These are phyloP conservation scores for Neurospora sp. DNA, from an alignment of 495 filamentous ascomycete species.

Conservation along the genomic window DNA sequence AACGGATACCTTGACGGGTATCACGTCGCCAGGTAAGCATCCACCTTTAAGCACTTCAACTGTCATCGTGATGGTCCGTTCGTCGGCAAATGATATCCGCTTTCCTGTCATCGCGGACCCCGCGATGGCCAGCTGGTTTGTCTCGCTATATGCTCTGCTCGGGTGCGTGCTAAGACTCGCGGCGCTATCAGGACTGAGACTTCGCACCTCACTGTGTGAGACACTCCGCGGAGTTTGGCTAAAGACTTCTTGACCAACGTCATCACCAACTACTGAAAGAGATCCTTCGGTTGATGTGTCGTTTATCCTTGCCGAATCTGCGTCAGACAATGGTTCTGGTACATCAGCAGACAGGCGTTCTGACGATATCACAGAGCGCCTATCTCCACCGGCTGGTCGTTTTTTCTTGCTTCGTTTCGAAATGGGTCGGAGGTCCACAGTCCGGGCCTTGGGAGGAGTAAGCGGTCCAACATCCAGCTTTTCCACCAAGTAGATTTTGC, in stretches of 20 bases:
- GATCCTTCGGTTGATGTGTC: conserved; percentile 35
- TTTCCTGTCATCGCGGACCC: conserved; percentile 7
- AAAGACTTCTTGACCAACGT: conserved; percentile 15
- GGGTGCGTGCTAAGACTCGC: conserved; percentile 31
- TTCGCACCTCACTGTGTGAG: conserved; percentile 32
- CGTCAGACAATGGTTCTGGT: conserved; percentile 23
- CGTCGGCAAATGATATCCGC: conserved; percentile 16
- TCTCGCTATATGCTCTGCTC: conserved; percentile 25
- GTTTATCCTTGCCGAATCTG: conserved; percentile 27
- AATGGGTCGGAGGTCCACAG: conserved; percentile 73
- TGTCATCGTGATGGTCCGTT: conserved; percentile 76
- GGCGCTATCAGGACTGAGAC: conserved; percentile 38
- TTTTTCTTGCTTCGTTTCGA: conserved; percentile 46
- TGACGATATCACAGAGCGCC: conserved; percentile 6
- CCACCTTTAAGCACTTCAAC: conserved; percentile 74
- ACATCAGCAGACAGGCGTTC: conserved; percentile 10
- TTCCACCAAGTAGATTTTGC: conserved; percentile 70
- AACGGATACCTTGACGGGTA: conserved; percentile 71
- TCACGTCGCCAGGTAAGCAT: conserved; percentile 72
- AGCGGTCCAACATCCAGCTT: conserved; percentile 49
- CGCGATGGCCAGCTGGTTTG: conserved; percentile 4
- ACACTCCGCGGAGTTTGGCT: conserved; percentile 20
- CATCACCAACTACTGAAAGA: conserved; percentile 26
- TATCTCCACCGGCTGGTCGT: conserved; percentile 20
- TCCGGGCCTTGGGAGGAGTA: conserved; percentile 49